A percentile compares a stretch with the other conserved stretches of the same genome.
These are phyloP conservation scores for Lepiota subincarnata DNA, from an alignment of 768 basidiomycete species.

Conservation along the genomic window DNA sequence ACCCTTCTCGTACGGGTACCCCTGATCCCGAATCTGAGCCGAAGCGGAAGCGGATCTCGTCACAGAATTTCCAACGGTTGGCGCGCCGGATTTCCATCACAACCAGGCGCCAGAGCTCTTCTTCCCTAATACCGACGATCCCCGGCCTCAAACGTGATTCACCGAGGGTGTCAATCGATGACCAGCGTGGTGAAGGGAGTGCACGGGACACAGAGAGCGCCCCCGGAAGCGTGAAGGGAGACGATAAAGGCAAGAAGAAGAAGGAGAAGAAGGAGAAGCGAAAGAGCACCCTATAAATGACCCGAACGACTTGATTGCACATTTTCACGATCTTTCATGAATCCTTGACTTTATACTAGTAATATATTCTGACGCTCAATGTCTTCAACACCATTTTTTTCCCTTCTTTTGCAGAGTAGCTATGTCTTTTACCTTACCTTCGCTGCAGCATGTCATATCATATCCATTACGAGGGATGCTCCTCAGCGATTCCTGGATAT, in stretches of 20 bases:
- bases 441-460: background rate
- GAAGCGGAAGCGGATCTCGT: constrained; percentile 76
- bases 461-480: constrained; percentile 1
- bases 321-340: constrained; percentile 26
- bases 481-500: background rate
- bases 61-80: constrained; percentile 82
- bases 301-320: constrained; percentile 14
- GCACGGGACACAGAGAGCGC: constrained; percentile 51
- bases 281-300: constrained; percentile 29
- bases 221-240: constrained; percentile 47
- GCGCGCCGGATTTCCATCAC: constrained; percentile 70
- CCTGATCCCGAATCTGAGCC: constrained; percentile 72
- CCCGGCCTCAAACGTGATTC: constrained; percentile 53
- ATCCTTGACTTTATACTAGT: constrained; percentile 13
- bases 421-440: background rate
- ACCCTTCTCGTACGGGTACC: constrained; percentile 66
- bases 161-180: constrained; percentile 43
- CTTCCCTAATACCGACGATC: constrained; percentile 39
- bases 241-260: constrained; percentile 54
- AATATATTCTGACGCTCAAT: constrained; percentile 5
- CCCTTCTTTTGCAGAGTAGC: background rate
- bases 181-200: constrained; percentile 38
- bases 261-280: constrained; percentile 62
- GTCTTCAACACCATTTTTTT: constrained; percentile 7
- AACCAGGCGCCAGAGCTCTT: constrained; percentile 52